phyloP scores from a whole-genome alignment of 2,329 filamentous ascomycete genomes.

The Monosporascus sp. region DNA sequence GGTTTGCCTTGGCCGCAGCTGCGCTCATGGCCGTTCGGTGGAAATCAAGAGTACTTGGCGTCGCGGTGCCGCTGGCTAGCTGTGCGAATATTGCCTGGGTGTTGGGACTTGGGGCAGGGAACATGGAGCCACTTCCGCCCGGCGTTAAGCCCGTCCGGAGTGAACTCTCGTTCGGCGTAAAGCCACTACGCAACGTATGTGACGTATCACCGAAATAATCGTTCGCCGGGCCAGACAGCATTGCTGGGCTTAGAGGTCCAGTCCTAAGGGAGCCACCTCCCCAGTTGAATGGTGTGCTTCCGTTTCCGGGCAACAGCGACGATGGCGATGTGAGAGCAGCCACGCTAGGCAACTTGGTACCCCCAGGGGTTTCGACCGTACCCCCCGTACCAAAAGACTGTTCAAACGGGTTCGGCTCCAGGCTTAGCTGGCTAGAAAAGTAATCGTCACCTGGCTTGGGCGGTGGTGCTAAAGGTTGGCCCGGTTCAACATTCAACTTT shows the following conservation, averaged over 20 bases:
- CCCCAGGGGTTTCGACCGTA: conserved; percentile 74
- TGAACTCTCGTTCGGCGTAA: conserved; percentile 95
- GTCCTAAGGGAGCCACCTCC: conserved; percentile 77
- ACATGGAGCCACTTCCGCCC: conserved; percentile 94
- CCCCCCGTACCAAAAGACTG: conserved; percentile 73
- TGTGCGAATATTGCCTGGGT: conserved; percentile 78
- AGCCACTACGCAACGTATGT: conserved; percentile 72
- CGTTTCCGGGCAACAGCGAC: conserved; percentile 68
- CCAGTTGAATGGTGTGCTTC: conserved; percentile 74
- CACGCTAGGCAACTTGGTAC: conserved; percentile 79
- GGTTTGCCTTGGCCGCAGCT: conserved; percentile 55
- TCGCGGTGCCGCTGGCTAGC: conserved; percentile 74
- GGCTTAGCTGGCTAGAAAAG: conserved; percentile 62
- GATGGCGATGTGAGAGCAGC: conserved; percentile 88
- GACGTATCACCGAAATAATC: conserved; percentile 82
- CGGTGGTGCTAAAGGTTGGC: conserved; percentile 65
- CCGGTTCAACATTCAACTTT: conserved; percentile 50
- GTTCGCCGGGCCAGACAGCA: conserved; percentile 80
- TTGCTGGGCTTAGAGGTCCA: conserved; percentile 91
- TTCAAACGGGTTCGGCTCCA: conserved; percentile 95
- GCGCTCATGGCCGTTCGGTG: conserved; percentile 87
- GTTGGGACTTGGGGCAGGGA: conserved; percentile 84
- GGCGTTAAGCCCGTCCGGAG: conserved; percentile 87
- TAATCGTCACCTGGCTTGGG: conserved; percentile 66
- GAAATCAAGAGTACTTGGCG: conserved; percentile 88